Base-by-base conservation (phyloP, 768 basidiomycete genomes). In the Hericium rajendrae region DNA sequence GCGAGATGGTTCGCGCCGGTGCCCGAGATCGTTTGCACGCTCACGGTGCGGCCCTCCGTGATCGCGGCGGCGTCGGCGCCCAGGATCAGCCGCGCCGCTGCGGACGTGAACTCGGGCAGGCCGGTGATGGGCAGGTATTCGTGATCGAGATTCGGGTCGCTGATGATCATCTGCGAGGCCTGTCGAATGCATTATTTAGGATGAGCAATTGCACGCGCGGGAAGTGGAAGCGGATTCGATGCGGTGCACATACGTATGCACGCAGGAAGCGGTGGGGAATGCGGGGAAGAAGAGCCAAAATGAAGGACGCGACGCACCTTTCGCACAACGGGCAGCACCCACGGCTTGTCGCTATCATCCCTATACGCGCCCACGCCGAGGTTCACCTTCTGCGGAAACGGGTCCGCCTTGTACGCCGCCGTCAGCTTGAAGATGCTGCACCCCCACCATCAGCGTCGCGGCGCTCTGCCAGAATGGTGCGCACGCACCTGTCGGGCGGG, bases 1-100 rank as follows among this genome's bases (percentile, higher is more conserved):
- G 85, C 94, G 51, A 95, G 80, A 71, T 95, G 94, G 74, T 95
- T 94, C 51, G 94, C 94, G 52, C 94, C 94, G 2, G 94, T 98
- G 26, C 94, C 94, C 13, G 92, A 95, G 62, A 97, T 89, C 13
- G 94, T 94, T 74, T 98, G 94, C 50, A 88, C 88, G 68, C 86
- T 88, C 41, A 81, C 77, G 37, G 85, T 85, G 53, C 91, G 82
- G 32, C 75, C 76, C 59, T 91, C 86, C 62, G 77, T 72, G 59
- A 97, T 73, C 13, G 85, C 88, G 54, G 78, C 74, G 15, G 88
- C 88, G 50, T 83, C 74, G n/a, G 76, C 38, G 6, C 92, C 91
- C 41, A 97, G 77, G 48, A 95, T 86, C 51, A 97, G 73, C 64
- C 82, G 85, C 13, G 87, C 91, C 6, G 94, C 94, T 6, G 85